Evolutionary conservation across 176 grass and related monocot genomes (phyloP).

Genomic region (Tillandsia fasciculata): DNA sequence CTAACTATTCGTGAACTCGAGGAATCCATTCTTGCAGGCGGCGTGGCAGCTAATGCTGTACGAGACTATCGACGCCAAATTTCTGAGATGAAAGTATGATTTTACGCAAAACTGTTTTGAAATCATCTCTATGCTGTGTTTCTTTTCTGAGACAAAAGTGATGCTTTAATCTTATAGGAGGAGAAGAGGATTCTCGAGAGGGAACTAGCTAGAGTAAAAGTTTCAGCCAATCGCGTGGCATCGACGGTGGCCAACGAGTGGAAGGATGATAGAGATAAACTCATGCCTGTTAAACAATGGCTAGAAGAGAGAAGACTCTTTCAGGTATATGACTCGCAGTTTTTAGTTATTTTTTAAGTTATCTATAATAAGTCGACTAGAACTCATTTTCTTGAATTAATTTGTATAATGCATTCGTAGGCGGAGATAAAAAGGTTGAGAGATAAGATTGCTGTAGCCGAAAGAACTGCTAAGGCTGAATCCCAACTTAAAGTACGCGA

Average conservation of each 20-base stretch:
- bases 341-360: background rate
- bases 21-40: constrained; percentile 54
- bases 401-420: constrained; percentile 25
- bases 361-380: background rate
- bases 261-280: constrained; percentile 63
- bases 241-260: constrained; percentile 56
- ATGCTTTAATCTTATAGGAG: constrained; percentile 30
- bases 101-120: background rate
- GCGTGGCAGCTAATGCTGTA: constrained; percentile 42
- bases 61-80: constrained; percentile 51
- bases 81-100: constrained; percentile 50
- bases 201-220: constrained; percentile 66
- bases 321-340: constrained; percentile 30
- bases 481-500: constrained; percentile 59
- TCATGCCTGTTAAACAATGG: constrained; percentile 84
- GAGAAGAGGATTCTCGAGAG: constrained; percentile 86
- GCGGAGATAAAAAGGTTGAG: constrained; percentile 66
- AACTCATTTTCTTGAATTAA: background rate
- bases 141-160: background rate
- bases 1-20: constrained; percentile 67
- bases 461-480: constrained; percentile 74
- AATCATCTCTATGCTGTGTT: background rate
- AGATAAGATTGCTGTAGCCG: constrained; percentile 53
- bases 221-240: constrained; percentile 64
- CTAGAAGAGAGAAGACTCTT: constrained; percentile 74